Base-by-base conservation (phyloP, 2,329 filamentous ascomycete genomes). In the Monosporascus sp. region DNA sequence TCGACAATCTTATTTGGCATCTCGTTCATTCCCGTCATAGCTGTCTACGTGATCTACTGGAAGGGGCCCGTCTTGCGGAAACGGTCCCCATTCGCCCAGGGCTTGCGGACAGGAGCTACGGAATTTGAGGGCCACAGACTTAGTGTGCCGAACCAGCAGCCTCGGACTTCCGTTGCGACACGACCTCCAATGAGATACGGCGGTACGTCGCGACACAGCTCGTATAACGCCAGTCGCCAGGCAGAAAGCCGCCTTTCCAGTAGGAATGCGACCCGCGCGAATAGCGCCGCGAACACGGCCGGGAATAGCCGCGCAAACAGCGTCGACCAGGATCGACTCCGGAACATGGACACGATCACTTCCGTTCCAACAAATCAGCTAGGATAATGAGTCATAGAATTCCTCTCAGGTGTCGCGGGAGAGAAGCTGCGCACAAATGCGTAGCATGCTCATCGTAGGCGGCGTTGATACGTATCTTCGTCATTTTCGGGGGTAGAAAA, bases 1-100 rank as follows among this genome's bases (percentile, higher is more conserved):
- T 79, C 75, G 16, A 79, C 78, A 0, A 77, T 85, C 17, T 74
- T 85, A 1, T 78, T 75, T 3, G 75, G 71, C 36, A 64, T 84
- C 27, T 73, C 79, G 0, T 67, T 80, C 7, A 61, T 82, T 19
- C 71, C 84, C 2, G 73, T 78, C 24, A 73, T 77, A 47, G 77
- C 80, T 0, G 78, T 84, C 5, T 84, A 79, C 56, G 66, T 80
- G 8, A 80, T 84, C 58, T 84, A 83, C 61, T 77, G 73, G 72
- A 81, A 83, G 59, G 81, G 82, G 0, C 78, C 79, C 0, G 63
- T 68, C 3, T 76, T 85, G 8, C 72, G 82, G 2, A 73, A 68
- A 36, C 74, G 71, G 37, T 80, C 76, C 43, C 76, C 76, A 40
- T 84, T 84, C 61, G 81, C 81, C 3, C 84, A 88, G 70, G 78